phyloP scores from a whole-genome alignment of 306 rosid species.

The Abrus pulchellus region DNA sequence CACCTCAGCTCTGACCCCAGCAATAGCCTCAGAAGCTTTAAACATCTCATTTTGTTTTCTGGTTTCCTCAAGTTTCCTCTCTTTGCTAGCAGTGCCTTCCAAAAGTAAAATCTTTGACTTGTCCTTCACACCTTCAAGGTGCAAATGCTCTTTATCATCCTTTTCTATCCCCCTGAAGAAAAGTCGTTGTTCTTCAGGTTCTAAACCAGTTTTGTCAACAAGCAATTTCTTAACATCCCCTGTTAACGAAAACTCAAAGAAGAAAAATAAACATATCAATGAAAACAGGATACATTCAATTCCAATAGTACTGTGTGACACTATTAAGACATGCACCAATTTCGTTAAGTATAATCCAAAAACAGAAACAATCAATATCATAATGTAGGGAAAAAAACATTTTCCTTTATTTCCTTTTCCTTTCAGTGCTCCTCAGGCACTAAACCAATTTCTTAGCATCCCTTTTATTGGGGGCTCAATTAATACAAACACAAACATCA shows the following conservation, averaged over 20 bases:
- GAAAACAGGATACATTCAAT: neutral
- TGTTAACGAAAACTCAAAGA: constrained; percentile 45
- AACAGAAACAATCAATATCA: neutral
- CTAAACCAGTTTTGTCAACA: constrained; percentile 65
- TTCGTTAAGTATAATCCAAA: constrained; percentile 10
- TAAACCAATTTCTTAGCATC: constrained; percentile 59
- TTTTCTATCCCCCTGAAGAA: constrained; percentile 88
- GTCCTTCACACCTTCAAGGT: constrained; percentile 80
- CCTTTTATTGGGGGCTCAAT: constrained; percentile 40
- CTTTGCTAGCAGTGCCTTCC: constrained; percentile 64
- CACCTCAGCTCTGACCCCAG: constrained; percentile 76
- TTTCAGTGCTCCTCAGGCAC: constrained; percentile 57
- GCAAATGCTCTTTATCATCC: constrained; percentile 74
- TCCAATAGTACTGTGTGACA: neutral
- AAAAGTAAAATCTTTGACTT: constrained; percentile 76
- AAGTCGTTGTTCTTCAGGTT: constrained; percentile 73
- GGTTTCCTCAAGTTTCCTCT: constrained; percentile 67
- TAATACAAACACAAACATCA: constrained; percentile 13
- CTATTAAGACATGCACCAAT: constrained; percentile 24
- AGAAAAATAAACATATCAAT: constrained; percentile 42
- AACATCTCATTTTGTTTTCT: constrained; percentile 58
- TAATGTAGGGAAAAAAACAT: neutral
- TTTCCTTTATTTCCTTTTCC: constrained; percentile 62
- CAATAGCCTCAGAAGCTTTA: constrained; percentile 72
- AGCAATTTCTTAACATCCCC: constrained; percentile 81